Conservation (phyloP, 2,329 filamentous ascomycete species). For the Dryadomyces quercus-mongolicae region DNA sequence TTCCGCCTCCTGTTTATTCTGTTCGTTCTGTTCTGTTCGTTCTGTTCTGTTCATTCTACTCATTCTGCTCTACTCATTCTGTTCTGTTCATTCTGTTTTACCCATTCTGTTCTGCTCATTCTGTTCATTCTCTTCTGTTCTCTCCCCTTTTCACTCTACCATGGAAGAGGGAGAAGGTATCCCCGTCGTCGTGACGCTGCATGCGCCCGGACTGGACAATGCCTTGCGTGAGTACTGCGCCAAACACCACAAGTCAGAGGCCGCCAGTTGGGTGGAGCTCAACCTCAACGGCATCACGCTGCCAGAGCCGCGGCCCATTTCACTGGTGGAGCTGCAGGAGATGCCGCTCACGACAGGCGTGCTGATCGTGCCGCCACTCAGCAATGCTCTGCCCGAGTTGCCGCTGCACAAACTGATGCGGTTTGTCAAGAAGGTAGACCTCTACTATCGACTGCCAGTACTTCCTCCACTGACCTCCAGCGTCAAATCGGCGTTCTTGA, state of each 20-base stretch:
- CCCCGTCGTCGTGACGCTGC: neutral
- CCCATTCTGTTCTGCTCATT: no score
- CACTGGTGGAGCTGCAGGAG: neutral
- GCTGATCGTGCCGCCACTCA: neutral
- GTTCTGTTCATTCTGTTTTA: neutral
- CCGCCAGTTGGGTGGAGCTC: neutral
- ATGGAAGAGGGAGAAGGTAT: neutral
- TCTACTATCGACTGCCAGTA: neutral
- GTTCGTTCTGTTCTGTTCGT: neutral
- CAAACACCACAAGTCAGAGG: neutral
- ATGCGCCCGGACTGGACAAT: neutral
- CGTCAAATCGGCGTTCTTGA: neutral
- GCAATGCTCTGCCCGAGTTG: neutral
- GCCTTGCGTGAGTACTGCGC: neutral
- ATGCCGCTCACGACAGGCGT: neutral
- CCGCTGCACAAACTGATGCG: neutral
- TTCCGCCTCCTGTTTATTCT: neutral
- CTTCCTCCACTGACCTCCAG: neutral
- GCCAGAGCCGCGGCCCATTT: neutral
- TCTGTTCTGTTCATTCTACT: neutral
- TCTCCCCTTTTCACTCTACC: neutral
- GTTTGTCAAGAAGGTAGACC: neutral
- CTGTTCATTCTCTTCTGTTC: neutral
- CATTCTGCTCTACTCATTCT: neutral
- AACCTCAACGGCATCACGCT: neutral